These are phyloP conservation scores for Papiliotrema flavescens DNA, from an alignment of 1,284 basidiomycete genomes.

Conservation along the genomic window DNA sequence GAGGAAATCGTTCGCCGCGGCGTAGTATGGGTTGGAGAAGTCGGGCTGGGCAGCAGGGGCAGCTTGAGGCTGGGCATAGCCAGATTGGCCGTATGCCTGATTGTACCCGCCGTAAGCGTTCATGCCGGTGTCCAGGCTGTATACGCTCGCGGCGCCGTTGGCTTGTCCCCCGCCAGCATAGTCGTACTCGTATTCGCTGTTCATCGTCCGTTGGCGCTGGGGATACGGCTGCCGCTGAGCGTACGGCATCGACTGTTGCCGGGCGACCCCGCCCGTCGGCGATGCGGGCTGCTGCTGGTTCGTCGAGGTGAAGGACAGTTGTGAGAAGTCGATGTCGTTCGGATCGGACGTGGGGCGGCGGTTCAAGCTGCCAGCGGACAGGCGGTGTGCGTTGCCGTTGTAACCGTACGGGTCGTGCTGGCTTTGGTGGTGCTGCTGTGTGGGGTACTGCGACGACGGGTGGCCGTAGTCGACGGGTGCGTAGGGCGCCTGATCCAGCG, in stretches of 20 bases:
- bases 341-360: conserved; percentile 38
- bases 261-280: conserved; percentile 3
- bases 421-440: neutral
- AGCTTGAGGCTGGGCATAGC: conserved; percentile 6
- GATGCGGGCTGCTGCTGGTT: conserved; percentile 6
- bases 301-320: conserved; percentile 26
- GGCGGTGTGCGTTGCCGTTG: conserved; percentile 14
- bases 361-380: conserved; percentile 20
- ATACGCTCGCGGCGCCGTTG: conserved; percentile 43
- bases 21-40: conserved; percentile 48
- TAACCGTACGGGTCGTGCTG: neutral
- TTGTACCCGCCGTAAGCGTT: conserved; percentile 30
- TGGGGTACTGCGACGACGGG: conserved; percentile 18
- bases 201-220: conserved; percentile 16
- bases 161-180: neutral
- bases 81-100: conserved; percentile 10
- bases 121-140: conserved; percentile 45
- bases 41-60: conserved; percentile 12
- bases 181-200: conserved; percentile 24
- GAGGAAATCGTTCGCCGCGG: conserved; percentile 69
- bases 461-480: conserved; percentile 42
- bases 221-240: conserved; percentile 11
- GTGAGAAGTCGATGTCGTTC: conserved; percentile 35
- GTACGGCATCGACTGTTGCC: conserved; percentile 19
- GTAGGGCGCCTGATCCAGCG: conserved; percentile 31